Evolutionary conservation across 2,329 filamentous ascomycete species (phyloP).

Genomic region (Claviceps purpurea): DNA sequence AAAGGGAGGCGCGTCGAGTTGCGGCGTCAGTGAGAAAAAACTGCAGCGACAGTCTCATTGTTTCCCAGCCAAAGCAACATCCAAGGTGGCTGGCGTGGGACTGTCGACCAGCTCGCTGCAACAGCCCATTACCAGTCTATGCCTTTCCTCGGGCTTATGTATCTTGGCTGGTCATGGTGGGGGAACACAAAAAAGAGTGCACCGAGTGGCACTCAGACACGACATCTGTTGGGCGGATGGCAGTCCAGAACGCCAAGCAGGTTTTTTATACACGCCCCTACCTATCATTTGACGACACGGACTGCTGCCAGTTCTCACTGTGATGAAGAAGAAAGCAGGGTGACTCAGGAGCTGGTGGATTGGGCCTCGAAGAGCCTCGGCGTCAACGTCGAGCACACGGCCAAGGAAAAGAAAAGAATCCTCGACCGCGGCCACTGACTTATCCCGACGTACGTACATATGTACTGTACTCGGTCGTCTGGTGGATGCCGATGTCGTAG

Average conservation of each 20-base stretch:
- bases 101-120: background rate
- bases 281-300: background rate
- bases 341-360: slow-evolving; percentile 1
- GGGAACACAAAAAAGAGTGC: slow-evolving; percentile 1
- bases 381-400: background rate
- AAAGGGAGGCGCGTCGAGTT: too few species aligned
- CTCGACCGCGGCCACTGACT: background rate
- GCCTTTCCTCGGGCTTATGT: background rate
- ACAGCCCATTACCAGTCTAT: background rate
- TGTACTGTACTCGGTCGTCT: background rate
- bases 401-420: background rate
- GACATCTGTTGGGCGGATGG: background rate
- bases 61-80: background rate
- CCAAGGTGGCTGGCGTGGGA: background rate
- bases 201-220: background rate
- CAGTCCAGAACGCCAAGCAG: background rate
- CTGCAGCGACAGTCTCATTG: background rate
- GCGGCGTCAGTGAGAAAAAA: too few species aligned
- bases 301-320: background rate
- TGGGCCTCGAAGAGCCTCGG: background rate
- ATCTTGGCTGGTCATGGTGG: background rate
- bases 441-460: background rate
- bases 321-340: background rate
- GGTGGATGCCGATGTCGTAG: slow-evolving; percentile 1
- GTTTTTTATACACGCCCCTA: background rate